phyloP scores from a whole-genome alignment of 1,284 basidiomycete genomes.

The Ganoderma boninense region DNA sequence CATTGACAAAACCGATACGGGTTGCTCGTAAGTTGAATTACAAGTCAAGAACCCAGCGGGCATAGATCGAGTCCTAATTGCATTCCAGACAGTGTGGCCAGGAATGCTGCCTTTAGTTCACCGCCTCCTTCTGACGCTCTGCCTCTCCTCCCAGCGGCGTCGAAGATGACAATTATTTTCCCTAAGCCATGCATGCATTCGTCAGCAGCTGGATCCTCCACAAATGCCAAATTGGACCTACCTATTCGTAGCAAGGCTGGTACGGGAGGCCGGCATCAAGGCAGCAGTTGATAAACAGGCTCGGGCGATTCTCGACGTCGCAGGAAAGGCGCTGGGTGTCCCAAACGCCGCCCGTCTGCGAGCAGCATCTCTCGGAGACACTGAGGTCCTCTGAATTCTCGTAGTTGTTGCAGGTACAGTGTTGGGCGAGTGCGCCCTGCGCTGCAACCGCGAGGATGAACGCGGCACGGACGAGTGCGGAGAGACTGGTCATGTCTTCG shows the following conservation, averaged over 20 bases:
- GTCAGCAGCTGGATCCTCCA: background rate
- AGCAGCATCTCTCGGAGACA: background rate
- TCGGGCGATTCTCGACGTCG: conserved; percentile 1
- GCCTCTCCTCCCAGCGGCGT: background rate
- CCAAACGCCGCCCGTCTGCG: conserved; percentile 1
- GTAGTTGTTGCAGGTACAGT: background rate
- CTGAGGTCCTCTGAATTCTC: background rate
- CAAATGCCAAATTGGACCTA: background rate
- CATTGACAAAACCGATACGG: conserved; percentile 5
- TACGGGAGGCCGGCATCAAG: background rate
- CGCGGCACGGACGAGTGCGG: conserved; percentile 4
- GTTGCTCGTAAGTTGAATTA: conserved; percentile 4
- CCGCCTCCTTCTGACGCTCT: background rate
- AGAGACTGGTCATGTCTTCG: conserved; percentile 2
- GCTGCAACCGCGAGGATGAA: conserved; percentile 1
- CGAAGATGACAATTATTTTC: background rate
- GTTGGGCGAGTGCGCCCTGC: background rate
- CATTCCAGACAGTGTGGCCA: background rate
- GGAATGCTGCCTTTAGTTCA: background rate
- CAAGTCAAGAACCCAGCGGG: conserved; percentile 11
- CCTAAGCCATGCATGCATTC: background rate
- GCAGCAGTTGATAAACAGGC: conserved; percentile 1
- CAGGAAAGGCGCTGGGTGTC: background rate
- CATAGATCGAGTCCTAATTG: background rate
- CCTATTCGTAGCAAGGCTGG: background rate